These are phyloP conservation scores for Volutella citrinella DNA, from an alignment of 2,329 filamentous ascomycete species.

Conservation along the genomic window DNA sequence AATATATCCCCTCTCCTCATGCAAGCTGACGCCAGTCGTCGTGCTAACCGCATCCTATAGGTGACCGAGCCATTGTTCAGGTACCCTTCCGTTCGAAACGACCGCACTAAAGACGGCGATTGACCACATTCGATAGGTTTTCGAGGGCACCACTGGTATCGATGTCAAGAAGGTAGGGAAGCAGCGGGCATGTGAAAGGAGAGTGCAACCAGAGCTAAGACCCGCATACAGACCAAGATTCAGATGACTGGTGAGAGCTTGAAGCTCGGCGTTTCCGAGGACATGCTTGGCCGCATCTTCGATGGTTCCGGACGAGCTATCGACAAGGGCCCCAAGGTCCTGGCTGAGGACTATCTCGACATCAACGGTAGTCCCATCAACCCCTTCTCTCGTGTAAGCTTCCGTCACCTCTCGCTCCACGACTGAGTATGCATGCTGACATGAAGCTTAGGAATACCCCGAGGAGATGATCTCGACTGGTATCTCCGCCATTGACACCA, in stretches of 20 bases:
- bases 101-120: constrained; percentile 9
- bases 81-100: constrained; percentile 47
- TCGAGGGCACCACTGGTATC: constrained; percentile 94
- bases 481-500: constrained; percentile 98
- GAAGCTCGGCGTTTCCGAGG: constrained; percentile 98
- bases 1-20: constrained; percentile 10
- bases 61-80: constrained; percentile 92
- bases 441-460: constrained; percentile 73
- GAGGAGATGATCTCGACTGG: constrained; percentile 99
- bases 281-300: constrained; percentile 99
- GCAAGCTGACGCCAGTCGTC: constrained; percentile 12
- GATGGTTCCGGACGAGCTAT: constrained; percentile 97
- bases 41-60: constrained; percentile 43
- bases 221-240: constrained; percentile 88
- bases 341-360: constrained; percentile 96
- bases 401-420: neutral
- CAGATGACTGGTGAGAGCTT: constrained; percentile 96
- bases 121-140: constrained; percentile 62
- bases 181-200: too few species aligned
- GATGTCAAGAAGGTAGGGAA: constrained; percentile 91
- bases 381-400: constrained; percentile 85
- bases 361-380: constrained; percentile 99
- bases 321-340: constrained; percentile 97
- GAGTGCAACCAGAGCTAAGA: too few species aligned
- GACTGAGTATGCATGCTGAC: neutral